These are phyloP conservation scores for Sporopachydermia lactativora DNA, from an alignment of 805 yeast genomes.

Conservation along the genomic window DNA sequence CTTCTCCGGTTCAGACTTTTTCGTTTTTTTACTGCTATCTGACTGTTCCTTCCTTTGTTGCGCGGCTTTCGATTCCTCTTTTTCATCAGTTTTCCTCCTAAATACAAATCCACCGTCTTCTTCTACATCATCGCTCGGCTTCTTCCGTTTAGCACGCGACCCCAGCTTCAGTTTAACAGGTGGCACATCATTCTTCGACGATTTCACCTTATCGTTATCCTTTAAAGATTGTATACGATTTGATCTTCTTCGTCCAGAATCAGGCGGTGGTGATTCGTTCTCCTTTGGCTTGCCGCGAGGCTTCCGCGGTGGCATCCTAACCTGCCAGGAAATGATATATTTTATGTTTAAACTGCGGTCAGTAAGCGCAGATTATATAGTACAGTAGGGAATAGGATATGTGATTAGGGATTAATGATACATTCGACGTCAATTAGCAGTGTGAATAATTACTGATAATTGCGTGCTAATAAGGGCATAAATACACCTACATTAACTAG, in stretches of 20 bases:
- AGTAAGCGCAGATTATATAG: too few relatives aligned
- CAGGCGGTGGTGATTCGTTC: background rate
- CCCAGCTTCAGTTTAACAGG: background rate
- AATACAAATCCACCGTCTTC: constrained; percentile 4
- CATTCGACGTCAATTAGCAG: too few relatives aligned
- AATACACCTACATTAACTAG: too few relatives aligned
- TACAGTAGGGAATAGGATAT: too few relatives aligned
- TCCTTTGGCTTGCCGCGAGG: background rate
- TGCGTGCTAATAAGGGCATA: too few relatives aligned
- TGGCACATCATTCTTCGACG: background rate
- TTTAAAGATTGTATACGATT: background rate
- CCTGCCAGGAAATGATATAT: too few relatives aligned
- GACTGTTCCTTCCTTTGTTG: constrained; percentile 1
- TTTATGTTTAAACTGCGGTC: too few relatives aligned
- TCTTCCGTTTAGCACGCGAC: background rate
- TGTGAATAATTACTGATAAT: too few relatives aligned
- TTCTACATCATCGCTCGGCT: constrained; percentile 1
- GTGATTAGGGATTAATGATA: too few relatives aligned
- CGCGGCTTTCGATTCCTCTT: background rate
- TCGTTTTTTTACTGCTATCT: too few relatives aligned
- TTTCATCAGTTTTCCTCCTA: background rate
- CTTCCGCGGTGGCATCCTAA: background rate
- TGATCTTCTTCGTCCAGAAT: background rate
- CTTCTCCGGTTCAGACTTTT: too few relatives aligned
- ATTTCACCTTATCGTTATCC: background rate